Conservation (phyloP, 345 rosid species). For the Populus pruinosa region DNA sequence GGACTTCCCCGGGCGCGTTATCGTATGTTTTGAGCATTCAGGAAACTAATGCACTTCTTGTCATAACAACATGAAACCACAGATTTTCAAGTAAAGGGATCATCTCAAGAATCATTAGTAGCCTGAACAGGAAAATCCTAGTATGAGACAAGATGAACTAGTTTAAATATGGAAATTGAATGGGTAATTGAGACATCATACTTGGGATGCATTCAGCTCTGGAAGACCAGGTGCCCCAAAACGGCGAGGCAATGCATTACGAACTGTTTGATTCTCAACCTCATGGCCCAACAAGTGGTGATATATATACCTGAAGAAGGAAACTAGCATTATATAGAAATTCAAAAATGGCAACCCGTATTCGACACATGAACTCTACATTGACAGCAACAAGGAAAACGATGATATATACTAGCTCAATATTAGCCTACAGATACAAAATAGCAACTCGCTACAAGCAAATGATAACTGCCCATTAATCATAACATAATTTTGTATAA, state of each 20-base stretch:
- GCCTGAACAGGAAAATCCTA: neutral
- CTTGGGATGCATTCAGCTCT: conserved; percentile 98
- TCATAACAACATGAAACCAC: neutral
- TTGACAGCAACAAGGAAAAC: neutral
- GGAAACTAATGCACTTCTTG: neutral
- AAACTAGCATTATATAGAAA: neutral
- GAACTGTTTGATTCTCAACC: conserved; percentile 95
- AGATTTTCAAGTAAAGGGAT: neutral
- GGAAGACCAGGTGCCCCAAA: conserved; percentile 99
- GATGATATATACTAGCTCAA: neutral
- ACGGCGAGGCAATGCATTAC: conserved; percentile 86
- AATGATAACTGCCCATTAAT: neutral
- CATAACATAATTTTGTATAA: neutral
- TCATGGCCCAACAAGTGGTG: conserved; percentile 98
- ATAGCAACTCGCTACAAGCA: neutral
- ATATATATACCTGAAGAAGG: conserved; percentile 69
- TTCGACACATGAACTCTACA: neutral
- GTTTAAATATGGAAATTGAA: neutral
- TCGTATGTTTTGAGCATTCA: neutral
- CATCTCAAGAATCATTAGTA: neutral
- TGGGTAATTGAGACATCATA: conserved; percentile 19
- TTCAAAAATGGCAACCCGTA: neutral
- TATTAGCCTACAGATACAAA: neutral
- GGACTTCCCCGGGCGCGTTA: neutral
- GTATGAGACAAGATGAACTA: neutral